Conservation (phyloP, 2,329 filamentous ascomycete species). For the Sporothrix curviconia region DNA sequence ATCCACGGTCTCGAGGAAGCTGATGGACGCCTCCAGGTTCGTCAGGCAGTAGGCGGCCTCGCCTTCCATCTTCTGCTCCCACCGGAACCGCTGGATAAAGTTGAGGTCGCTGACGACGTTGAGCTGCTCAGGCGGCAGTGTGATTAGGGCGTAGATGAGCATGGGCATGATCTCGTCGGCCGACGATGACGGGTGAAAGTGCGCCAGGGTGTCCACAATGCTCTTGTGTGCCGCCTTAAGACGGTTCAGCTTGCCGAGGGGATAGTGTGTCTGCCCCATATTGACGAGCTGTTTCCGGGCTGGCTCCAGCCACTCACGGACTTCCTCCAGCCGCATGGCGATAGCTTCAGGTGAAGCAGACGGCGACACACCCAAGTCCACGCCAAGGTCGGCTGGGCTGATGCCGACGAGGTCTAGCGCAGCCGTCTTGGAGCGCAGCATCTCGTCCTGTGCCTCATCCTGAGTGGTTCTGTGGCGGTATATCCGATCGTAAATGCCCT, state of each 20-base stretch:
- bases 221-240: slow-evolving; percentile 85
- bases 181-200: slow-evolving; percentile 71
- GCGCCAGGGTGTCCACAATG: slow-evolving; percentile 78
- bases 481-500: slow-evolving; percentile 78
- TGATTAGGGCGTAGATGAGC: slow-evolving; percentile 92
- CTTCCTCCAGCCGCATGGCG: slow-evolving; percentile 57
- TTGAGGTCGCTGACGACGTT: slow-evolving; percentile 90
- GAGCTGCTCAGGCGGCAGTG: slow-evolving; percentile 75
- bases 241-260: slow-evolving; percentile 82
- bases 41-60: slow-evolving; percentile 95
- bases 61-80: slow-evolving; percentile 77
- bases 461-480: slow-evolving; percentile 88
- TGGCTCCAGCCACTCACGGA: slow-evolving; percentile 63
- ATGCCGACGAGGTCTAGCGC: slow-evolving; percentile 88
- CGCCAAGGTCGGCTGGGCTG: slow-evolving; percentile 73
- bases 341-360: slow-evolving; percentile 51
- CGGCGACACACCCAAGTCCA: slow-evolving; percentile 56
- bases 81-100: slow-evolving; percentile 89
- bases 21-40: slow-evolving; percentile 89
- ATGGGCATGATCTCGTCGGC: slow-evolving; percentile 97
- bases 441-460: slow-evolving; percentile 91
- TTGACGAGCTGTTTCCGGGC: slow-evolving; percentile 65
- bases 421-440: slow-evolving; percentile 87
- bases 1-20: slow-evolving; percentile 92
- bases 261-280: slow-evolving; percentile 84